Conservation (phyloP, 106 monocot species). For the Gastrodia elata region DNA sequence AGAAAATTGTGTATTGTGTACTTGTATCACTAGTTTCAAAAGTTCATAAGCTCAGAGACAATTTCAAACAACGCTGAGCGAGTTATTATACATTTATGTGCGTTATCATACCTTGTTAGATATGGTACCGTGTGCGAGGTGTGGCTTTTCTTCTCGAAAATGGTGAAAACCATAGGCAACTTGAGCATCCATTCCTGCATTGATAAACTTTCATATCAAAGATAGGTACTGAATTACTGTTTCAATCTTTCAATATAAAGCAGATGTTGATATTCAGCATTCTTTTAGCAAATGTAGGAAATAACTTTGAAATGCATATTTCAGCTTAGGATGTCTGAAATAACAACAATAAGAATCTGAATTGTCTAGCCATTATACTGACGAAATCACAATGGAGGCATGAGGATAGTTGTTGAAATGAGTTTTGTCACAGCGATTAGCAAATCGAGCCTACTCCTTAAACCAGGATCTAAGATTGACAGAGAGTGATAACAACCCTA, state of each 20-base stretch:
- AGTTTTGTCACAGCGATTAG: too few species aligned
- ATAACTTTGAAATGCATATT: neutral
- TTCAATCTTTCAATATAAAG: neutral
- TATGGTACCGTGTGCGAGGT: constrained; percentile 70
- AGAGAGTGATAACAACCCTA: too few species aligned
- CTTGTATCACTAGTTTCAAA: constrained; percentile 1
- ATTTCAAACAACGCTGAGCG: neutral
- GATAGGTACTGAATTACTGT: neutral
- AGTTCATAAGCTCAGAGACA: neutral
- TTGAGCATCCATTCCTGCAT: constrained; percentile 95
- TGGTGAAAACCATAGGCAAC: constrained; percentile 92
- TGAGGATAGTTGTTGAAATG: too few species aligned
- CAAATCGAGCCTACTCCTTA: too few species aligned
- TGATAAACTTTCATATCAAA: neutral
- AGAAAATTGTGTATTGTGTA: too few species aligned
- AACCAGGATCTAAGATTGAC: too few species aligned
- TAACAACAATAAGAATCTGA: too few species aligned
- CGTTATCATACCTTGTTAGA: constrained; percentile 63
- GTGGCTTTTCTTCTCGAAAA: constrained; percentile 76
- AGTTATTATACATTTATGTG: neutral
- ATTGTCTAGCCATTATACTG: too few species aligned
- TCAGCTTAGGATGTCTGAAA: too few species aligned
- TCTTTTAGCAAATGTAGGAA: neutral
- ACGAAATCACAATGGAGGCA: too few species aligned
- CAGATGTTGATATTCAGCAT: neutral